These are phyloP conservation scores for Microdochium paspali DNA, from an alignment of 2,329 filamentous ascomycete genomes.

Conservation along the genomic window DNA sequence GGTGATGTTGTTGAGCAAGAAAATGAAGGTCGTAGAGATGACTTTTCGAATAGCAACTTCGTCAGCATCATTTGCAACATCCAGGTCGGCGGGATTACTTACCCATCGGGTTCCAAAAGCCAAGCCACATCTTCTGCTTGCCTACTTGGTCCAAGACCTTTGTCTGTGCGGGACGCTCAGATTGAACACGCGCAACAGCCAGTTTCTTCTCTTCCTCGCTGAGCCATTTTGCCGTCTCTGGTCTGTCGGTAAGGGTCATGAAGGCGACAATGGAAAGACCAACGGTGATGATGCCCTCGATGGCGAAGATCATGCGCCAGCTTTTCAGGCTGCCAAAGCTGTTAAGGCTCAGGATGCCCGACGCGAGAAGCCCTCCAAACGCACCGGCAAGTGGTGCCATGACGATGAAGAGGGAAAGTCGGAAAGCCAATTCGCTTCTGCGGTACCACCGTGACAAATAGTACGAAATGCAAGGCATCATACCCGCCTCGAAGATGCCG, in stretches of 20 bases:
- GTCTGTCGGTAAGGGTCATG: conserved; percentile 57
- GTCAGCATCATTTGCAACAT: background rate
- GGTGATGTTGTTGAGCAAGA: conserved; percentile 59
- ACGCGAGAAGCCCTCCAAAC: conserved; percentile 1
- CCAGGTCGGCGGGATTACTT: background rate
- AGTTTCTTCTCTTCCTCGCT: conserved; percentile 55
- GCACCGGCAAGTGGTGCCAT: conserved; percentile 40
- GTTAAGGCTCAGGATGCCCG: conserved; percentile 1
- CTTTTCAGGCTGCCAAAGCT: conserved; percentile 34
- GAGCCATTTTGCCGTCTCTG: conserved; percentile 59
- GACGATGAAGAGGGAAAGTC: conserved; percentile 59
- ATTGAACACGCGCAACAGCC: conserved; percentile 57
- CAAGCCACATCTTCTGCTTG: conserved; percentile 45
- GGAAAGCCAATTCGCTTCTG: conserved; percentile 57
- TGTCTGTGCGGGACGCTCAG: conserved; percentile 53
- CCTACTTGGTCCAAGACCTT: conserved; percentile 57
- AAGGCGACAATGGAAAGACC: conserved; percentile 51
- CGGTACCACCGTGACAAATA: conserved; percentile 66
- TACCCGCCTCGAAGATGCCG: conserved; percentile 62
- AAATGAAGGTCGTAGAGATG: conserved; percentile 44
- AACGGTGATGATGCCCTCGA: conserved; percentile 51
- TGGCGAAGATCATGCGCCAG: conserved; percentile 64
- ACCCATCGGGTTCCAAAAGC: conserved; percentile 52
- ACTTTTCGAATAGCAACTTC: conserved; percentile 22
- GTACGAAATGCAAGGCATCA: conserved; percentile 67